These are phyloP conservation scores for Monosporascus sp. DNA, from an alignment of 2,329 filamentous ascomycete species.

Conservation along the genomic window DNA sequence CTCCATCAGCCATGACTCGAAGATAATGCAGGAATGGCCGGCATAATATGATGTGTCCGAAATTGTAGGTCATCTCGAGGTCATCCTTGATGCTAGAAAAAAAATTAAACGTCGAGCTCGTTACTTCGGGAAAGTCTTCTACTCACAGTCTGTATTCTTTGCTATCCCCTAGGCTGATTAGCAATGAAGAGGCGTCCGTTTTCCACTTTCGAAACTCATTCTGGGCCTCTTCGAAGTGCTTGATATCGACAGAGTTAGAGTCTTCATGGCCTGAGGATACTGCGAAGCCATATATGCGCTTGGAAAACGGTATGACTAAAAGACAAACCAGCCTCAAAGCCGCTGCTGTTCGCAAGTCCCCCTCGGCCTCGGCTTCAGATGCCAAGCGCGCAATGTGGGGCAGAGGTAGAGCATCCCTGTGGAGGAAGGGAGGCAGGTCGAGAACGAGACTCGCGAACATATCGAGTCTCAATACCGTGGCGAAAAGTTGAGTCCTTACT, in stretches of 20 bases:
- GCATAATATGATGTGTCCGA: constrained; percentile 4
- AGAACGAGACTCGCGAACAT: constrained; percentile 2
- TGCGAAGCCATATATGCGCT: background rate
- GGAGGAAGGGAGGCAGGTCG: constrained; percentile 4
- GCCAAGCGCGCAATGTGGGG: constrained; percentile 1
- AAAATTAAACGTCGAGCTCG: background rate
- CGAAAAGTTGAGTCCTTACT: background rate
- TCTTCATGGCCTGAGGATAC: background rate
- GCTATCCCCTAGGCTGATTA: background rate
- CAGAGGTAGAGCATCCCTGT: background rate
- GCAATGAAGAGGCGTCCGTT: constrained; percentile 1
- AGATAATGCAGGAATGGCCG: constrained; percentile 4
- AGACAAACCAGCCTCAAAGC: constrained; percentile 3
- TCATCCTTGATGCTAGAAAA: constrained; percentile 3
- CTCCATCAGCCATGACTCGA: constrained; percentile 3
- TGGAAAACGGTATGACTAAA: constrained; percentile 2
- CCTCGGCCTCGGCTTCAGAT: background rate
- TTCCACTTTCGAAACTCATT: constrained; percentile 2
- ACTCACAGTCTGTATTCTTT: constrained; percentile 2
- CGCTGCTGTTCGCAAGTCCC: constrained; percentile 2
- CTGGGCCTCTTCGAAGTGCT: constrained; percentile 1
- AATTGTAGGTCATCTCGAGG: constrained; percentile 6
- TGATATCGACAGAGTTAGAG: background rate
- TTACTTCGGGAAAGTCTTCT: background rate
- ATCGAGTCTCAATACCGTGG: constrained; percentile 2